Conservation (phyloP, 179 eudicot species). For the Vitellaria paradoxa region DNA sequence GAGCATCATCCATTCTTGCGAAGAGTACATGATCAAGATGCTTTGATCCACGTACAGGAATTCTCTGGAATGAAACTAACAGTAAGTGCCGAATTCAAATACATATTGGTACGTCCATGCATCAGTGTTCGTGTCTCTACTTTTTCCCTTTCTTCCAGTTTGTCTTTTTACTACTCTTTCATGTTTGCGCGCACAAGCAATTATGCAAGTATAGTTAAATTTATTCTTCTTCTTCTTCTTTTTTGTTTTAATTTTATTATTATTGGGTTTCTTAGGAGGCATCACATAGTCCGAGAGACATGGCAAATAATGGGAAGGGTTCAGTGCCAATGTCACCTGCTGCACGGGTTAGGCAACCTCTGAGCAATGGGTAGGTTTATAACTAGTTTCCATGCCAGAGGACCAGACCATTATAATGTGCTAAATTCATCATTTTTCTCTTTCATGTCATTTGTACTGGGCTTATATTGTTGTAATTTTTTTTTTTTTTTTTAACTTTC, state of each 20-base stretch:
- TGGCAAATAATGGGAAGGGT: conserved; percentile 22
- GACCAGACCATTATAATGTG: background rate
- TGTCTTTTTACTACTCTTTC: background rate
- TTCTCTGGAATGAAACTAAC: conserved; percentile 29
- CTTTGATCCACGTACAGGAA: conserved; percentile 27
- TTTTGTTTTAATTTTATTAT: background rate
- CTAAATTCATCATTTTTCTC: conserved; percentile 7
- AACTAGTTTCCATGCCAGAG: background rate
- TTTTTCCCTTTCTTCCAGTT: background rate
- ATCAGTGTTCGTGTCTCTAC: background rate
- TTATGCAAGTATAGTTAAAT: background rate
- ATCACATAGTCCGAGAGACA: conserved; percentile 39
- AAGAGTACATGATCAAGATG: conserved; percentile 37
- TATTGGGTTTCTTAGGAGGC: conserved; percentile 39
- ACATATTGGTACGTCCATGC: background rate
- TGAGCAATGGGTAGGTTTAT: conserved; percentile 40
- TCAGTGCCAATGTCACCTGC: conserved; percentile 34
- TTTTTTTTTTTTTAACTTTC: background rate
- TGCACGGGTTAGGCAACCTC: conserved; percentile 27
- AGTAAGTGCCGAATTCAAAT: conserved; percentile 30
- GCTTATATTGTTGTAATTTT: background rate
- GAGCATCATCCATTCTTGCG: conserved; percentile 79
- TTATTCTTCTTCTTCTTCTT: background rate
- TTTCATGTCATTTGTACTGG: background rate
- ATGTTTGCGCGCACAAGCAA: no score